Percentiles rank a stretch among this genome's conserved stretches.
These are phyloP conservation scores for Keqinozyma sinolaborantium DNA, from an alignment of 1,139 yeast genomes.

Conservation along the genomic window DNA sequence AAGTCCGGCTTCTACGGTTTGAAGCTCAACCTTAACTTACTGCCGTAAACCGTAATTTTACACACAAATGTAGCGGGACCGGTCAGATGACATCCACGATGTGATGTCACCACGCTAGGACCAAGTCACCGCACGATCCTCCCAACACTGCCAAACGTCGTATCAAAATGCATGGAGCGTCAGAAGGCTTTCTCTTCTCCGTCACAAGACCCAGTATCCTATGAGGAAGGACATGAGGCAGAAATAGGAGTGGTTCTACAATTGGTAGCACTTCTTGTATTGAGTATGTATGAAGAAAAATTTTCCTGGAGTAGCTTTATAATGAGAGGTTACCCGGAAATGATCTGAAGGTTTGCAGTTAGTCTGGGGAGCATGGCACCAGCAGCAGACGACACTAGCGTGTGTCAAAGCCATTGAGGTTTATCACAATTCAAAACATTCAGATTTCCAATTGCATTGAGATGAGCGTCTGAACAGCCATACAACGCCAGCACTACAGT, in stretches of 20 bases:
- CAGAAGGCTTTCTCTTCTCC: constrained; percentile 65
- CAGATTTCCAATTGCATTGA: too few relatives aligned
- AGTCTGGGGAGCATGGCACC: background rate
- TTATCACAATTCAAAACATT: too few relatives aligned
- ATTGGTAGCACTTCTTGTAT: background rate
- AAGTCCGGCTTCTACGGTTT: too few relatives aligned
- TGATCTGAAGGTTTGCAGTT: background rate
- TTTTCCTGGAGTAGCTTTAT: background rate
- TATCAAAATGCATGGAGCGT: constrained; percentile 36
- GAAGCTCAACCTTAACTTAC: too few relatives aligned
- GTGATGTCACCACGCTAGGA: too few relatives aligned
- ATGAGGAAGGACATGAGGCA: constrained; percentile 60
- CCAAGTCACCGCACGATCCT: constrained; percentile 40
- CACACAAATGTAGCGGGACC: too few relatives aligned
- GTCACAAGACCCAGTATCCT: constrained; percentile 61
- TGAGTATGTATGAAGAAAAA: background rate
- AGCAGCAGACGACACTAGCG: too few relatives aligned
- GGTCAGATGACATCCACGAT: too few relatives aligned
- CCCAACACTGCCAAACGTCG: constrained; percentile 28
- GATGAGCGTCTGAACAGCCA: too few relatives aligned
- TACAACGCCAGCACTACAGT: too few relatives aligned
- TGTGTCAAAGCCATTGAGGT: too few relatives aligned
- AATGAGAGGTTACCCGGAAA: background rate
- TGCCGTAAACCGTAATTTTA: too few relatives aligned
- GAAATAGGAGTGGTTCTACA: constrained; percentile 55